phyloP scores from a whole-genome alignment of 148 eudicot genomes.

The Chenopodium album region DNA sequence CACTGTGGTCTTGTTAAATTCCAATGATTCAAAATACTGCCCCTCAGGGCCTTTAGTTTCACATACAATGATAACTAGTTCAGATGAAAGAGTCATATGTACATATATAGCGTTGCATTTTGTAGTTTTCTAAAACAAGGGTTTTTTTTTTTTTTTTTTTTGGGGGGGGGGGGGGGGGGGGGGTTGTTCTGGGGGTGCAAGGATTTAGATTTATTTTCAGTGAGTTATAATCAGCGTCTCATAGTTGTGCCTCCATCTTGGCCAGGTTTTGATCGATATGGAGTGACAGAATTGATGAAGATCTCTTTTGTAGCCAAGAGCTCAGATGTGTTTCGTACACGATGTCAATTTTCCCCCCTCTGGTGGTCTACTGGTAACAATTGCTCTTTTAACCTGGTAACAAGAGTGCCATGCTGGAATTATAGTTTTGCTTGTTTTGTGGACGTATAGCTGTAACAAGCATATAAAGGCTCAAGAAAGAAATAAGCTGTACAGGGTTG shows the following conservation, averaged over 20 bases:
- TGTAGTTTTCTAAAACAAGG: too few species aligned
- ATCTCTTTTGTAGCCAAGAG: neutral
- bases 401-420: neutral
- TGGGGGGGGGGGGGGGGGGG: too few species aligned
- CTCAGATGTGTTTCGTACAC: neutral
- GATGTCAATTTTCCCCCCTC: neutral
- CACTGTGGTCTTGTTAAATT: neutral
- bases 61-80: neutral
- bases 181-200: too few species aligned
- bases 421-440: neutral
- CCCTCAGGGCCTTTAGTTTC: neutral
- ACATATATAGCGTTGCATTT: neutral
- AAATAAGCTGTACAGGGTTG: slow-evolving; percentile 12
- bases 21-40: neutral
- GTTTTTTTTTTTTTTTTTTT: too few species aligned
- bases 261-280: slow-evolving; percentile 9
- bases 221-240: neutral
- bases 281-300: neutral
- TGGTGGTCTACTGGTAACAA: neutral
- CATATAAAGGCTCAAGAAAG: neutral
- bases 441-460: neutral
- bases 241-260: neutral
- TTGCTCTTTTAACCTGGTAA: neutral
- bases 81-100: neutral
- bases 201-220: neutral